A percentile compares a stretch with the other conserved stretches of the same genome.
Evolutionary conservation across 768 basidiomycete genomes (phyloP).

Genomic region (Russula dissimulans): DNA sequence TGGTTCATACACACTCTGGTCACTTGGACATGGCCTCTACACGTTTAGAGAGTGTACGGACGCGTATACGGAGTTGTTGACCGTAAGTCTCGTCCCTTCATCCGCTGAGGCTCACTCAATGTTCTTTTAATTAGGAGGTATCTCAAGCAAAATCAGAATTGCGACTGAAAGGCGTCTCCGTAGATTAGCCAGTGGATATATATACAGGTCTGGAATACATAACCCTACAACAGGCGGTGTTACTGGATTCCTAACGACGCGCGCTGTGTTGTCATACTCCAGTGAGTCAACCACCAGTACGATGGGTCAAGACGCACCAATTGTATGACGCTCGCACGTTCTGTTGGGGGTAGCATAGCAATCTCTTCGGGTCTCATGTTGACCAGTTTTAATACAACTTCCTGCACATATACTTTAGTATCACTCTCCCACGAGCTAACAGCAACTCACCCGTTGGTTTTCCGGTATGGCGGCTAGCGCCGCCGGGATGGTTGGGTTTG

Average conservation of each 20-base stretch:
- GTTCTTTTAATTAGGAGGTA: constrained; percentile 11
- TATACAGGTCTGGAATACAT: constrained; percentile 12
- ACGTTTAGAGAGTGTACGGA: constrained; percentile 73
- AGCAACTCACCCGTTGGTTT: constrained; percentile 48
- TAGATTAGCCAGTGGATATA: constrained; percentile 15
- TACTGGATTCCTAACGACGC: constrained; percentile 16
- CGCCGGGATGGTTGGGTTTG: constrained; percentile 32
- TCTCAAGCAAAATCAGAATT: constrained; percentile 20
- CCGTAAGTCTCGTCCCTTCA: constrained; percentile 33
- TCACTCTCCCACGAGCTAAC: not conserved
- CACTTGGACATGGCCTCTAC: constrained; percentile 65
- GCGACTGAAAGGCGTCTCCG: constrained; percentile 17
- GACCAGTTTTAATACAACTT: constrained; percentile 69
- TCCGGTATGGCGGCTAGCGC: constrained; percentile 54
- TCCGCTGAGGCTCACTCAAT: not conserved
- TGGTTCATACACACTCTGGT: constrained; percentile 71
- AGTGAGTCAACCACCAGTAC: not conserved
- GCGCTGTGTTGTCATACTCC: constrained; percentile 5
- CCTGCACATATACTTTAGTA: constrained; percentile 31
- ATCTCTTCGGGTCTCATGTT: constrained; percentile 83
- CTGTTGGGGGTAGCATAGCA: constrained; percentile 57
- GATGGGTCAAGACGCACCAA: constrained; percentile 43
- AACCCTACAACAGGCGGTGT: not conserved
- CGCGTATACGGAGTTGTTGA: constrained; percentile 61
- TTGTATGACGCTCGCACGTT: constrained; percentile 72